Evolutionary conservation across 73 alveolate genomes (phyloP), one percentile per base, ranked within the genome.

Genomic region (Symbiodinium natans): DNA sequence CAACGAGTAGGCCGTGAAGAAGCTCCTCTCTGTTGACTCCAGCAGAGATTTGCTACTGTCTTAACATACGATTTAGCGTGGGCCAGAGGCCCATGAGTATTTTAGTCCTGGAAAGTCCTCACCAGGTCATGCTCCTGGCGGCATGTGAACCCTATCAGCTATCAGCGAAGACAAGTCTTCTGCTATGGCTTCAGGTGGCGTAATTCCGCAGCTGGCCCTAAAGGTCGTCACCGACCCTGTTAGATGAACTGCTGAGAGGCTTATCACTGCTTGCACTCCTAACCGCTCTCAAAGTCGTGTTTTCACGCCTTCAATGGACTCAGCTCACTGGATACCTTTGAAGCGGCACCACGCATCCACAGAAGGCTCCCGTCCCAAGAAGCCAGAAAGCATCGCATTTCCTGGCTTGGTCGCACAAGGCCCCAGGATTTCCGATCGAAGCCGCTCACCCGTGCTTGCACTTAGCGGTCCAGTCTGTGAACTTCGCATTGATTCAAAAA

Each of bases 101-200:
- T 63, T 17, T 23, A 25, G 80, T 68, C 97, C 97, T 90, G 97
- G 80, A 90, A 90, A 77, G 97, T 90, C 38, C 80, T 90, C 89
- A 90, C 97, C 41, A 90, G 88, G 77, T 90, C 89, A 21, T 90
- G 97, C 84, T 90, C 97, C 97, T 90, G 87, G 83, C 93, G 73
- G 31, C 5, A 41, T 3, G 33, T 19, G 38, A 33, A 39, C n/a
- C n/a, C n/a, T n/a, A n/a, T n/a, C n/a, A n/a, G n/a, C n/a, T n/a
- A n/a, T n/a, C n/a, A n/a, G n/a, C n/a, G n/a, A n/a, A n/a, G n/a
- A n/a, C n/a, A n/a, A n/a, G n/a, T n/a, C n/a, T n/a, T n/a, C n/a
- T n/a, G n/a, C n/a, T n/a, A n/a, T n/a, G n/a, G n/a, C n/a, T n/a
- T n/a, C n/a, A n/a, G n/a, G n/a, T n/a, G n/a, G n/a, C n/a, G n/a